Evolutionary conservation across 1,139 yeast genomes (phyloP), one percentile per base, ranked within the genome.

Genomic region (Magnusiomyces clavatus): DNA sequence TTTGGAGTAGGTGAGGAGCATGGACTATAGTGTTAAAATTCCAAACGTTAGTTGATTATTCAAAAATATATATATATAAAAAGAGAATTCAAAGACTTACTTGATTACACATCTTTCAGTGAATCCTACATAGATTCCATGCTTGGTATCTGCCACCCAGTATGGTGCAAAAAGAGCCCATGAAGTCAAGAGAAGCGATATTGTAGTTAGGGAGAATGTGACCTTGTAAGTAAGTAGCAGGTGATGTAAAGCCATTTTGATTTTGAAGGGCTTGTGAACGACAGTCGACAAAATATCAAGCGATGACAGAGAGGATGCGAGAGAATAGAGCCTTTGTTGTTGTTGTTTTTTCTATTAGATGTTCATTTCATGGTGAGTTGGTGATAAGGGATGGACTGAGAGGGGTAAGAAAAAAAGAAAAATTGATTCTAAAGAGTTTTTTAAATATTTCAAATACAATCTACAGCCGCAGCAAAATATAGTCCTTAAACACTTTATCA

Each of bases 381-480:
- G 34, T 17, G 13, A 17, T 17, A 13, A 36, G 19, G 16, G n/a
- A 12, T 43, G 13, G 37, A 38, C 36, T 46, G 38, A 37, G 42
- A 42, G 50, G 50, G 50, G 36, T 48, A 20, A 3, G 17, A 24
- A 24, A 24, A 24, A 24, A 24, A 24, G 31, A 8, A 4, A 24
- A 24, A 24, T 5, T 8, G 8, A 24, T 5, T 5, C 31, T 5
- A 24, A 24, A 24, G 8, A n/a, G n/a, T n/a, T n/a, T 24, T 5
- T 24, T 24, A 8, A 24, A 24, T 24, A 24, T 24, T 24, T 24
- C 31, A 24, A 5, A n/a, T n/a, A n/a, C n/a, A n/a, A 24, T 24
- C 31, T 24, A 24, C 31, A 24, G 31, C 31, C 31, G 31, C 31
- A 24, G 31, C 31, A 8, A 4, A 24, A 8, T 5, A 24, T 5